These are phyloP conservation scores for Boletales sp. DNA, from an alignment of 768 basidiomycete species.

Conservation along the genomic window DNA sequence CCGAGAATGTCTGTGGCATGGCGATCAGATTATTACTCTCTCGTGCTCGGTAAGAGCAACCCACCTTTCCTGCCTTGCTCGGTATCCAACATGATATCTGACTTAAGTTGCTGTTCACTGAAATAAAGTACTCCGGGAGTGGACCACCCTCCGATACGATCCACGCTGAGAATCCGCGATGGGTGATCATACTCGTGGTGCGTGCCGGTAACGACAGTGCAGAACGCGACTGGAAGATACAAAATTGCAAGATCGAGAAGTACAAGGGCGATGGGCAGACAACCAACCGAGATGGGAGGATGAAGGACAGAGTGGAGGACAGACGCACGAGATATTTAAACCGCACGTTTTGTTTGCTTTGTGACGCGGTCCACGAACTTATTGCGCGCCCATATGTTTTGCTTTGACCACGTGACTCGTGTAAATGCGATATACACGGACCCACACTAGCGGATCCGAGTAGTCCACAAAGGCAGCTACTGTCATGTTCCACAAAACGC, in stretches of 20 bases:
- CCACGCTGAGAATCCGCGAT: constrained; percentile 71
- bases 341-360: too few relatives aligned
- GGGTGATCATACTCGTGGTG: constrained; percentile 41
- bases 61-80: constrained; percentile 55
- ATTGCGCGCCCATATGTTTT: not conserved
- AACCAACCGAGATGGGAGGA: too few relatives aligned
- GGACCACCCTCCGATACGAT: constrained; percentile 48
- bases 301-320: not conserved
- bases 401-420: constrained; percentile 11
- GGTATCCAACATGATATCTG: constrained; percentile 68
- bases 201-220: too few relatives aligned
- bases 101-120: constrained; percentile 40
- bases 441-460: constrained; percentile 6
- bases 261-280: too few relatives aligned
- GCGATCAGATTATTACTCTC: constrained; percentile 1
- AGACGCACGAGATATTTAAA: too few relatives aligned
- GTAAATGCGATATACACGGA: constrained; percentile 8
- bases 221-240: too few relatives aligned
- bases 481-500: too few relatives aligned
- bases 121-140: constrained; percentile 53
- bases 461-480: too few relatives aligned
- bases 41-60: not conserved
- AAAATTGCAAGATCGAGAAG: too few relatives aligned
- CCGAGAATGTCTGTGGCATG: constrained; percentile 46
- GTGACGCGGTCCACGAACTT: too few relatives aligned